Evolutionary conservation across 495 filamentous ascomycete species (phyloP).

Genomic region (Aspergillus sparsus): DNA sequence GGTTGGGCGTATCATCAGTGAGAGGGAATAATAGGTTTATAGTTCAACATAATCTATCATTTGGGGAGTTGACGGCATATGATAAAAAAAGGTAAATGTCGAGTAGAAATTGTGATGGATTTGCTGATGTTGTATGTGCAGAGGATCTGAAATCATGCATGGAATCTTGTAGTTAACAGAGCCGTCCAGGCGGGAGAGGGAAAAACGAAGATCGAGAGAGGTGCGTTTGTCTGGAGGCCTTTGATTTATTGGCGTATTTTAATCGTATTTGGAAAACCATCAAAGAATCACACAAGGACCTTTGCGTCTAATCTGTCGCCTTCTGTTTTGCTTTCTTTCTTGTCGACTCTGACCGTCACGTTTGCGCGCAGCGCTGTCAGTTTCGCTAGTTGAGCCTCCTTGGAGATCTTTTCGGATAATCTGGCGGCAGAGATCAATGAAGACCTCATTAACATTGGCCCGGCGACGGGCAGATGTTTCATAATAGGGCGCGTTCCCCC

Average conservation of each 20-base stretch:
- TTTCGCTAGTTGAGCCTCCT: slow-evolving; percentile 45
- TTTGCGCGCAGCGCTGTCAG: slow-evolving; percentile 34
- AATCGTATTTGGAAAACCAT: slow-evolving; percentile 14
- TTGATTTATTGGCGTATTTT: slow-evolving; percentile 8
- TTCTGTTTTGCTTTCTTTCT: slow-evolving; percentile 37
- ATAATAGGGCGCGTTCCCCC: slow-evolving; percentile 92
- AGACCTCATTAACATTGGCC: slow-evolving; percentile 94
- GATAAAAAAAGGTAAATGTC: slow-evolving; percentile 15
- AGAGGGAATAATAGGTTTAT: slow-evolving; percentile 12
- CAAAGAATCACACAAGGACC: slow-evolving; percentile 49
- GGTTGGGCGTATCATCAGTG: neutral
- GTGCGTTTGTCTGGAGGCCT: slow-evolving; percentile 6
- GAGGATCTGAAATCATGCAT: slow-evolving; percentile 12
- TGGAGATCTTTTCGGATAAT: slow-evolving; percentile 74
- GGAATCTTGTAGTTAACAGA: neutral
- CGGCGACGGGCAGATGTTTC: slow-evolving; percentile 83
- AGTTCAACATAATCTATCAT: slow-evolving; percentile 31
- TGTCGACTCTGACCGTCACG: slow-evolving; percentile 37
- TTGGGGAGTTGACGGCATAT: slow-evolving; percentile 24
- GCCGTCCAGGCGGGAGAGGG: neutral
- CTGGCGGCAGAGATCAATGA: slow-evolving; percentile 88
- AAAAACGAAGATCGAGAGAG: slow-evolving; percentile 3
- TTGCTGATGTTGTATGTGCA: slow-evolving; percentile 18
- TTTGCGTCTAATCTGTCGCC: slow-evolving; percentile 32
- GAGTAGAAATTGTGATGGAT: slow-evolving; percentile 18